Evolutionary conservation across 768 basidiomycete species (phyloP).

Genomic region (Leccinum broughii): DNA sequence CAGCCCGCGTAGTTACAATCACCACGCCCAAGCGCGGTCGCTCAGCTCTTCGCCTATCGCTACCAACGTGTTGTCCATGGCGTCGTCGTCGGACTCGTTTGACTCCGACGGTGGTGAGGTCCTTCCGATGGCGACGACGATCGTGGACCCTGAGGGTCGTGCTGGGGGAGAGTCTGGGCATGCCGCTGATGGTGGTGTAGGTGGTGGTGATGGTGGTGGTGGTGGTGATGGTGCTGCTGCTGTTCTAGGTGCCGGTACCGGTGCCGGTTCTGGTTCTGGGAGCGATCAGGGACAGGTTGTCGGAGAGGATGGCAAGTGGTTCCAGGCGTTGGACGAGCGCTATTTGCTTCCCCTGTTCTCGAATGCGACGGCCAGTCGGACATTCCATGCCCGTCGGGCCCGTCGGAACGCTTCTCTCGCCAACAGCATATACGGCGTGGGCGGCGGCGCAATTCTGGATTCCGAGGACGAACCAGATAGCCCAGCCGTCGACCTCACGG

Average conservation of each 20-base stretch:
- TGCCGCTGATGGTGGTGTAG: background rate
- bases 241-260: background rate
- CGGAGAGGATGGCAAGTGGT: constrained; percentile 88
- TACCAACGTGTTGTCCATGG: constrained; percentile 56
- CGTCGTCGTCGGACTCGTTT: constrained; percentile 73
- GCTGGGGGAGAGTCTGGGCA: constrained; percentile 3
- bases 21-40: constrained; percentile 43
- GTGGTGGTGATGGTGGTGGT: background rate
- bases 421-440: constrained; percentile 15
- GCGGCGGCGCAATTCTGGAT: constrained; percentile 25
- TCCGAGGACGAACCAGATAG: constrained; percentile 43
- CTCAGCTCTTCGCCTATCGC: constrained; percentile 17
- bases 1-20: constrained; percentile 54
- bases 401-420: constrained; percentile 44
- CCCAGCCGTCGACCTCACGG: constrained; percentile 48
- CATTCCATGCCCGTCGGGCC: constrained; percentile 78
- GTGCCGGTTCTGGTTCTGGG: background rate
- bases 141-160: constrained; percentile 28
- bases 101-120: constrained; percentile 81
- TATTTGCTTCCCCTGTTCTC: constrained; percentile 93
- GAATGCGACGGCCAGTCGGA: constrained; percentile 85
- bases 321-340: constrained; percentile 92
- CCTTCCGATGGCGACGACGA: constrained; percentile 67
- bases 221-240: background rate
- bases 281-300: constrained; percentile 7